Evolutionary conservation across 139 green algal species (phyloP), one percentile per base, ranked within the genome.

Genomic region (Eudorina sp.): DNA sequence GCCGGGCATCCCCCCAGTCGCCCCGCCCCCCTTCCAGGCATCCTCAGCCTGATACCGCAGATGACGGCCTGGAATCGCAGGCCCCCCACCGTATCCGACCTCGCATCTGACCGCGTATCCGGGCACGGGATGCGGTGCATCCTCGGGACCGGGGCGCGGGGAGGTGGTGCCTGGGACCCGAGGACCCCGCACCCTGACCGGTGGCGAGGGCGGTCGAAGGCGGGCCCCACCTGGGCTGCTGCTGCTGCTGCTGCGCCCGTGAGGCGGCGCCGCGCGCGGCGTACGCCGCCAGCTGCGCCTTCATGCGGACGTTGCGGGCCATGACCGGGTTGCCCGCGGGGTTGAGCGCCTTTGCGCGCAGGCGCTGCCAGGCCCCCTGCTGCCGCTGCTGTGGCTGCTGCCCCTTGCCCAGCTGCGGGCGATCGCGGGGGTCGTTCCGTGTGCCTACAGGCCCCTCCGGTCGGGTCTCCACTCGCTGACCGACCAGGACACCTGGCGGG

Each of bases 281-380:
- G 34, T 36, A 29, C 40, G 51, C 53, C 79, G 41, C 81, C 64
- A 88, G 46, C 82, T 88, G 64, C 43, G 82, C 62, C 82, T 88
- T 88, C 13, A 69, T 5, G 4, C 66, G 64, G 34, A 88, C 53
- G 82, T 88, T 88, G 6, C 82, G 45, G 31, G 82, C 82, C 82
- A 88, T 78, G 31, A 88, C 4, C 14, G 82, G 82, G 82, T 88
- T 88, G 66, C 64, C 41, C 16, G 82, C 82, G 18, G 82, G 82
- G 46, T 79, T 79, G 43, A 70, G 31, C 13, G 64, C 64, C 31
- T 53, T n/a, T 29, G 60, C 18, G 40, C 64, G 46, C 34, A 69
- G 64, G n/a, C 34, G 46, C 66, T 48, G 66, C 64, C 82, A 88
- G 62, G 43, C 62, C 13, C 34, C 64, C 31, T 53, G 64, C 36